Evolutionary conservation across 768 basidiomycete species (phyloP).

Genomic region (Amanita rubescens): DNA sequence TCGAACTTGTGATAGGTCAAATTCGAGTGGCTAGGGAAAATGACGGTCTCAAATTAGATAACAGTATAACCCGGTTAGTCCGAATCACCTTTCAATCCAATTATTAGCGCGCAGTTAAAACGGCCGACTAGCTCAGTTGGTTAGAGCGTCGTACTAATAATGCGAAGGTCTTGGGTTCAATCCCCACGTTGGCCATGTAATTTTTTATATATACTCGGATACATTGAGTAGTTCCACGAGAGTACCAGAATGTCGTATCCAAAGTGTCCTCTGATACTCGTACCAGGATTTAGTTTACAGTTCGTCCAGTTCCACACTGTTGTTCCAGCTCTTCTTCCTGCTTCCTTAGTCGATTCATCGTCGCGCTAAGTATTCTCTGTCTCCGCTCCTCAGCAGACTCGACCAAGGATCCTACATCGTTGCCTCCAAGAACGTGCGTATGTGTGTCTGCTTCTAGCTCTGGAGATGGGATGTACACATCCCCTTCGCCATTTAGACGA

Average conservation of each 20-base stretch:
- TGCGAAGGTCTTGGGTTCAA: slow-evolving; percentile 79
- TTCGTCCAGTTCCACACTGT: slow-evolving; percentile 51
- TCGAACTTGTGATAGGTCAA: no score
- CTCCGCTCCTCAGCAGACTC: slow-evolving; percentile 57
- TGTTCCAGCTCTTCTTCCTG: slow-evolving; percentile 70
- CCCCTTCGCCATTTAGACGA: slow-evolving; percentile 33
- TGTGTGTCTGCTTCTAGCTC: slow-evolving; percentile 51
- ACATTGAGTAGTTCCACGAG: no score
- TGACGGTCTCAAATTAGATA: no score
- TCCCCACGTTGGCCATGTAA: no score
- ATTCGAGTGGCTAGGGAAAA: no score
- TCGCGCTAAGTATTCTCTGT: slow-evolving; percentile 48
- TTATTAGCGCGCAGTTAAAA: no score
- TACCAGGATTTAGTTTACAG: slow-evolving; percentile 3
- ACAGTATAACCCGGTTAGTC: no score
- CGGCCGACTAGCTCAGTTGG: slow-evolving; percentile 83
- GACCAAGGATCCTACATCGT: slow-evolving; percentile 6
- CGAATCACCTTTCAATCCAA: no score
- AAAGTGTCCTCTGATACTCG: slow-evolving; percentile 49
- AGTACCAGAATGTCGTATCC: no score
- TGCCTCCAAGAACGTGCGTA: slow-evolving; percentile 49
- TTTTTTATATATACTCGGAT: no score
- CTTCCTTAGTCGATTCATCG: slow-evolving; percentile 47
- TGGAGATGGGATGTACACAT: slow-evolving; percentile 45
- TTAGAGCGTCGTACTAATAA: slow-evolving; percentile 85